Base-by-base conservation (phyloP, 345 rosid genomes). In the Melaleuca quinquenervia region DNA sequence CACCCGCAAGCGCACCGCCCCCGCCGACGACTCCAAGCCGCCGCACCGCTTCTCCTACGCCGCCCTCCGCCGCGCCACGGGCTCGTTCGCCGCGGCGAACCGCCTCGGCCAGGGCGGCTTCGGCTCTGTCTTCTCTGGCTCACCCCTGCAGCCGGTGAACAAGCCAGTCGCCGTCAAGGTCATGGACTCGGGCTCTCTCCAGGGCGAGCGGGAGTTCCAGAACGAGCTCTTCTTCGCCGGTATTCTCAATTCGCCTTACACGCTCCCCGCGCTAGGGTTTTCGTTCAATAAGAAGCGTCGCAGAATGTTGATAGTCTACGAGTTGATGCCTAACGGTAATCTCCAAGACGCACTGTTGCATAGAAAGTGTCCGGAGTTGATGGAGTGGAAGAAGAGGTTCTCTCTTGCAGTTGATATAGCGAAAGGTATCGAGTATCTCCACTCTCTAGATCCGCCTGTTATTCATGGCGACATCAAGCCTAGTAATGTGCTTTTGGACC, bases 41-140 rank as follows among this genome's bases (percentile, higher is more conserved):
- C 93, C 90, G 85, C 92, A 91, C 50, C 95, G 97, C 21, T 95
- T 94, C 93, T 94, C 99, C 26, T 96, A 92, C 92, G 78, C 95
- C 52, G 85, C 91, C 82, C 92, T 96, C 88, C 98, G 98, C 82
- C 96, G 95, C 52, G 94, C 98, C 27, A 95, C 99, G 6, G 86
- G 90, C 85, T 93, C 94, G 3, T 96, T 97, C 92, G 87, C 98
- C 75, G 86, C 94, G 50, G 90, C 98, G 26, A 93, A 92, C 87
- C 96, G 93, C 48, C 94, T 97, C 56, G 99, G 99, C 16, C 99
- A 94, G 75, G 99, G 99, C 1, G 99, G 99, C 21, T 97, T 95
- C 80, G 99, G 99, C n/a, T 93, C 98, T 48, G 98, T 97, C 27
- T 97, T 89, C 88, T 93, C 94, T 24, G 97, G 93, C 8, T 84